Conservation (phyloP, 305 asterid species). For the Fraxinus floribunda region DNA sequence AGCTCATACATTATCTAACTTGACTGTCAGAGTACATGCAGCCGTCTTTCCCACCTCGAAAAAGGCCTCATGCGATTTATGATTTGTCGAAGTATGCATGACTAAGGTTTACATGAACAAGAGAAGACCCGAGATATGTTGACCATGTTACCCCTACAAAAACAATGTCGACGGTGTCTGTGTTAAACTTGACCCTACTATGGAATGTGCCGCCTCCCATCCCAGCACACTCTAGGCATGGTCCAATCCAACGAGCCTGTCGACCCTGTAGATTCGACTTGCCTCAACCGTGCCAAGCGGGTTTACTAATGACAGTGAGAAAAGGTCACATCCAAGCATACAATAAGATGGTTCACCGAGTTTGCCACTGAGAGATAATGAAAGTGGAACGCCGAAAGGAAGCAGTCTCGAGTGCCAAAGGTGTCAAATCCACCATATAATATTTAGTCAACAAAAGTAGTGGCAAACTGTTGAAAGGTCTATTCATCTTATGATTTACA, state of each 20-base stretch:
- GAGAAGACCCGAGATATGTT: not conserved
- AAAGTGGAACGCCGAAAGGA: conserved; percentile 43
- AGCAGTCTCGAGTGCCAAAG: conserved; percentile 13
- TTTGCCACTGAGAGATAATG: conserved; percentile 1
- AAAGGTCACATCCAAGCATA: conserved; percentile 14
- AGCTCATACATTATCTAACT: not conserved
- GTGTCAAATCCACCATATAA: conserved; percentile 28
- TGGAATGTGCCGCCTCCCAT: not conserved
- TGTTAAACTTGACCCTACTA: not conserved
- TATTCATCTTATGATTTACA: conserved; percentile 36
- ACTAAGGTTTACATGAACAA: not conserved
- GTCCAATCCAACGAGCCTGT: not conserved
- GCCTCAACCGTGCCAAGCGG: not conserved
- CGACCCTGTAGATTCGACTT: not conserved
- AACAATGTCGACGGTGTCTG: not conserved
- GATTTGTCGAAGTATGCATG: no score
- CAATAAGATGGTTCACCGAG: conserved; percentile 12
- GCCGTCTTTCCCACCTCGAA: not conserved
- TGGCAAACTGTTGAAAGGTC: conserved; percentile 30
- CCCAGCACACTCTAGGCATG: not conserved
- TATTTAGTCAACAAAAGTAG: conserved; percentile 27
- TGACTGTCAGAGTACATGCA: not conserved
- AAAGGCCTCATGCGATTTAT: no score
- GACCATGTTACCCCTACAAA: not conserved
- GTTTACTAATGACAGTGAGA: not conserved